phyloP scores from a whole-genome alignment of 495 filamentous ascomycete species.

The Neurospora pannonica region DNA sequence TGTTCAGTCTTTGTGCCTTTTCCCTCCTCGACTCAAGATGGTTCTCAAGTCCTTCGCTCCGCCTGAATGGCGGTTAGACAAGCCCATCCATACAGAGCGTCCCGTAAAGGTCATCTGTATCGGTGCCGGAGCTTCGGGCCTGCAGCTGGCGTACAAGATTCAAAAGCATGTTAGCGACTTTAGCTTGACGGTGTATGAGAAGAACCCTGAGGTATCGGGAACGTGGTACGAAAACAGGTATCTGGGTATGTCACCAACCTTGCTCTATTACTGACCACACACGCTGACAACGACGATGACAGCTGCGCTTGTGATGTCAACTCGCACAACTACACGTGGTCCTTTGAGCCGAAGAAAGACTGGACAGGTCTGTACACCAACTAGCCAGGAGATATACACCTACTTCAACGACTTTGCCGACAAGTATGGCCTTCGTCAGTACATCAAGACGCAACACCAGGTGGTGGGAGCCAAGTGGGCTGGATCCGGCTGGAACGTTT shows the following conservation, averaged over 20 bases:
- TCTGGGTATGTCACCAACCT: background rate
- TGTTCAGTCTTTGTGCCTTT: background rate
- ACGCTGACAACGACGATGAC: background rate
- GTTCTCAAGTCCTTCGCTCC: background rate
- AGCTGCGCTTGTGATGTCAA: slow-evolving; percentile 4
- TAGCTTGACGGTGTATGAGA: background rate
- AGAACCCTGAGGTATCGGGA: background rate
- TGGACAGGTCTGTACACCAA: slow-evolving; percentile 30
- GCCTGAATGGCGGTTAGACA: background rate
- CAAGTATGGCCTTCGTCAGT: slow-evolving; percentile 24
- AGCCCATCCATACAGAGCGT: background rate
- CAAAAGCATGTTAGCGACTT: slow-evolving; percentile 5
- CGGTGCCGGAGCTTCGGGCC: slow-evolving; percentile 24
- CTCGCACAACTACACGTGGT: slow-evolving; percentile 19
- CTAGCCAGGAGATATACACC: slow-evolving; percentile 18
- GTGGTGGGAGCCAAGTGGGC: slow-evolving; percentile 24
- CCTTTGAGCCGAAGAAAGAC: slow-evolving; percentile 32
- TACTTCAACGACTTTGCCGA: slow-evolving; percentile 27
- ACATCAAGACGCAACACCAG: slow-evolving; percentile 21
- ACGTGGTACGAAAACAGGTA: background rate
- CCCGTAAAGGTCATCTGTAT: slow-evolving; percentile 12
- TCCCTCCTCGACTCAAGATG: background rate
- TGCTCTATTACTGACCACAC: background rate
- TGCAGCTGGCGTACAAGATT: slow-evolving; percentile 18
- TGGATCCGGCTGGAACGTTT: background rate